phyloP scores from a whole-genome alignment of 495 filamentous ascomycete species.

The Copromyces sp. region DNA sequence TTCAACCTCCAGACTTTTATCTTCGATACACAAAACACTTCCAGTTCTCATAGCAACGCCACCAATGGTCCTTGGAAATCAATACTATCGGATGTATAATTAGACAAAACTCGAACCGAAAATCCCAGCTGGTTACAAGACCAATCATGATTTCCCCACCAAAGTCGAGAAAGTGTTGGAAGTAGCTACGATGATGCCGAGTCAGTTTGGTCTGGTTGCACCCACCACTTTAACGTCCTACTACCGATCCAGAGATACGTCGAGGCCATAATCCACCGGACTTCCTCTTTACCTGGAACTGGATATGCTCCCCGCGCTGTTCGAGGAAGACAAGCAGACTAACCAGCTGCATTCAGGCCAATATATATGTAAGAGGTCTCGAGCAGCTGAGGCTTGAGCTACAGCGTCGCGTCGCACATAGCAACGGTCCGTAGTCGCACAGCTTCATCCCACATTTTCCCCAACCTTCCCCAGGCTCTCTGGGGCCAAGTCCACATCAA shows the following conservation, averaged over 20 bases:
- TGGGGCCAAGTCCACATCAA: not conserved
- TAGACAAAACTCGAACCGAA: not conserved
- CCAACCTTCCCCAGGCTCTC: not conserved
- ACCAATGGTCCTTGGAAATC: no score
- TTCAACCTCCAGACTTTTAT: not conserved
- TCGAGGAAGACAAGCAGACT: not conserved
- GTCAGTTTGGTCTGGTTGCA: not conserved
- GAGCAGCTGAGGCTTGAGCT: not conserved
- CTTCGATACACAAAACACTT: not conserved
- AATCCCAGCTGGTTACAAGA: no score
- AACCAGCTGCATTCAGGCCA: not conserved
- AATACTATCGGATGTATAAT: no score
- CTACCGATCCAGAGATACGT: not conserved
- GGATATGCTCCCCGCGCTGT: not conserved
- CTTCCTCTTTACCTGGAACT: not conserved
- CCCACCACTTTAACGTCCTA: not conserved
- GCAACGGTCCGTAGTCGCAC: not conserved
- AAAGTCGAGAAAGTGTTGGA: not conserved
- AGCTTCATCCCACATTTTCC: not conserved
- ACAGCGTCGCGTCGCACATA: not conserved
- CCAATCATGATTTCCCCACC: not conserved
- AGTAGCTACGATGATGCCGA: not conserved
- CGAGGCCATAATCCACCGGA: not conserved
- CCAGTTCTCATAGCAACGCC: not conserved
- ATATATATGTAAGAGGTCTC: not conserved